phyloP scores from a whole-genome alignment of 306 rosid species.

The Vigna trinervia region DNA sequence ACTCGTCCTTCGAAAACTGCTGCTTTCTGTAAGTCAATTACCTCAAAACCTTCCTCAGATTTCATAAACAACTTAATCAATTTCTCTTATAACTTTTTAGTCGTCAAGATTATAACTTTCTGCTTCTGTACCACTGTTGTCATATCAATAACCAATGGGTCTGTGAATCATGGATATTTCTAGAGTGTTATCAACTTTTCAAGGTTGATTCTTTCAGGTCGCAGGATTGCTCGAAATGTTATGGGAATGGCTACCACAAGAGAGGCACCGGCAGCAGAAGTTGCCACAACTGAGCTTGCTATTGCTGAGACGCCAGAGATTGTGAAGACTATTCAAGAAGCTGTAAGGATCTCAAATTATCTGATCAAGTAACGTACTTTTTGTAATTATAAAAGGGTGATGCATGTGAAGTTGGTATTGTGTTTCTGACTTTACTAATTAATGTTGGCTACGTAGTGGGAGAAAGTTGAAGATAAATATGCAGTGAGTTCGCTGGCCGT shows the following conservation, averaged over 20 bases:
- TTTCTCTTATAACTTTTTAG: too few relatives aligned
- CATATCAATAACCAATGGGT: too few relatives aligned
- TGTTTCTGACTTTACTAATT: slow-evolving; percentile 20
- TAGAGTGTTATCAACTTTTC: background rate
- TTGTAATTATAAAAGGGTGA: background rate
- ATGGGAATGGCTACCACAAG: slow-evolving; percentile 75
- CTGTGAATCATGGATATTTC: background rate
- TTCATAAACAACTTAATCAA: background rate
- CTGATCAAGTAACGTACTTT: background rate
- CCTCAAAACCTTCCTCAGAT: background rate
- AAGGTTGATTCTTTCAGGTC: slow-evolving; percentile 58
- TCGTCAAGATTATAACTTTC: background rate
- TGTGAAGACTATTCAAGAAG: slow-evolving; percentile 70
- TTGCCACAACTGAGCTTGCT: slow-evolving; percentile 50
- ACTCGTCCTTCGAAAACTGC: slow-evolving; percentile 71
- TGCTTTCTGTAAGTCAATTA: slow-evolving; percentile 71
- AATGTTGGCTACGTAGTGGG: slow-evolving; percentile 65
- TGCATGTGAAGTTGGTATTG: background rate
- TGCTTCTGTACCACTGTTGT: too few relatives aligned
- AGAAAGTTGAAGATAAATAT: slow-evolving; percentile 93
- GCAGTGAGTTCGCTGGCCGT: slow-evolving; percentile 80
- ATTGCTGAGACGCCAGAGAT: slow-evolving; percentile 66
- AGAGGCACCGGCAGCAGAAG: slow-evolving; percentile 63
- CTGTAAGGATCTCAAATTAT: slow-evolving; percentile 54
- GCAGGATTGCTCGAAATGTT: slow-evolving; percentile 77